Percentiles rank a stretch among this genome's conserved stretches.
Conservation (phyloP, 805 yeast genomes). For the Lachancea thermotolerans region DNA sequence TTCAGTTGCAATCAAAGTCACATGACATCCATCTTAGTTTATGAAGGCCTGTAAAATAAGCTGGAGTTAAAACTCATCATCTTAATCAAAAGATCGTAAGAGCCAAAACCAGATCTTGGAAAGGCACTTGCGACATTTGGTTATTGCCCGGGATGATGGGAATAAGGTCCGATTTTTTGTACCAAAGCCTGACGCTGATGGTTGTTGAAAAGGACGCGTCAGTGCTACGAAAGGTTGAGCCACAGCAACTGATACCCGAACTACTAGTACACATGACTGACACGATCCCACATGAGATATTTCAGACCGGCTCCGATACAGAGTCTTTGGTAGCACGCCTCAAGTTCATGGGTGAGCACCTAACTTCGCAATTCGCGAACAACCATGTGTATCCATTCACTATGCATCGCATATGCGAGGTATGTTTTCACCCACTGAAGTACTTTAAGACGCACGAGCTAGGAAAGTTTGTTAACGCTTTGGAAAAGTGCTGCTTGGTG, state of each 20-base stretch:
- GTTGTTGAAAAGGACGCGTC: constrained; percentile 13
- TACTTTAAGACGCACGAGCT: constrained; percentile 32
- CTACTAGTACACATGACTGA: constrained; percentile 19
- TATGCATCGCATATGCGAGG: constrained; percentile 40
- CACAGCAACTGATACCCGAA: constrained; percentile 16
- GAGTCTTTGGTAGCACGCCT: constrained; percentile 9
- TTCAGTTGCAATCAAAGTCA: not conserved
- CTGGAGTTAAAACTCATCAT: too few species aligned
- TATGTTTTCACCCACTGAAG: constrained; percentile 39
- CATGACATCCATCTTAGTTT: not conserved
- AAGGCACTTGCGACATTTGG: too few species aligned
- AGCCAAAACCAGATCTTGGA: too few species aligned
- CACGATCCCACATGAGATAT: constrained; percentile 23
- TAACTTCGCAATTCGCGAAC: constrained; percentile 14
- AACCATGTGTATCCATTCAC: constrained; percentile 40
- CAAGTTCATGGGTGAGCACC: constrained; percentile 10
- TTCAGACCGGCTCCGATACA: constrained; percentile 5
- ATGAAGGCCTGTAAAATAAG: not conserved
- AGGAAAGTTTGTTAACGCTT: constrained; percentile 40
- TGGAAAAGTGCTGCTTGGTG: constrained; percentile 30
- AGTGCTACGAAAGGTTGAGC: constrained; percentile 9
- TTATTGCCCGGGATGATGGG: constrained; percentile 18
- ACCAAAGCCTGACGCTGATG: constrained; percentile 12
- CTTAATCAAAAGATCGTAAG: too few species aligned
- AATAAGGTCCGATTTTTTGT: constrained; percentile 16